A percentile compares a stretch with the other conserved stretches of the same genome.
phyloP scores from a whole-genome alignment of 345 rosid species.

The Aquilaria yunnanensis region DNA sequence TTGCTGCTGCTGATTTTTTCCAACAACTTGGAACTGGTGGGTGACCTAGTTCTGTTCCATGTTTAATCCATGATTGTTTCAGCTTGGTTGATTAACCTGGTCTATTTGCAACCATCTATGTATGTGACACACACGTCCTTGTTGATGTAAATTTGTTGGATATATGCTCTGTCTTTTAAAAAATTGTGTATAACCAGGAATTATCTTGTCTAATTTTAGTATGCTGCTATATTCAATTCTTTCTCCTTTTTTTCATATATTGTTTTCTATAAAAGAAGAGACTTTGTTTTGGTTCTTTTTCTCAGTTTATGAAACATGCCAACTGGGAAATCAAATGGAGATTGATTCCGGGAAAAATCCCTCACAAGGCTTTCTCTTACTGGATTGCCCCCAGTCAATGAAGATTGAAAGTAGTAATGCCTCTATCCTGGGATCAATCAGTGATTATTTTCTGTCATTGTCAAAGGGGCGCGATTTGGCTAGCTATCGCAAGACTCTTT shows the following conservation, averaged over 20 bases:
- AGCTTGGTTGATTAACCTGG: too few relatives aligned
- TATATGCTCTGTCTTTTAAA: too few relatives aligned
- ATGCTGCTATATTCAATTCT: neutral
- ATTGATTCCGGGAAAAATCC: constrained; percentile 61
- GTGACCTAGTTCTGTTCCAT: constrained; percentile 6
- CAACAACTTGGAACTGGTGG: constrained; percentile 96
- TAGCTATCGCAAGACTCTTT: constrained; percentile 91
- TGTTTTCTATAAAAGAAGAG: too few relatives aligned
- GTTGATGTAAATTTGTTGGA: too few relatives aligned
- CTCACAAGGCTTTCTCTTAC: constrained; percentile 75
- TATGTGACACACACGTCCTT: too few relatives aligned
- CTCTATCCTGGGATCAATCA: constrained; percentile 93
- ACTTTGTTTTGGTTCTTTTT: neutral
- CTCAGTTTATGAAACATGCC: constrained; percentile 90
- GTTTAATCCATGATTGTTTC: too few relatives aligned
- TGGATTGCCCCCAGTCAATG: constrained; percentile 98
- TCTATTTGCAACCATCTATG: too few relatives aligned
- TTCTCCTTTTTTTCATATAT: constrained; percentile 1
- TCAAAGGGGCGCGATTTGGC: constrained; percentile 97
- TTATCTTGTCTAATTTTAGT: neutral
- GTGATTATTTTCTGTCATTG: constrained; percentile 93
- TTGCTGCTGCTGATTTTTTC: constrained; percentile 91
- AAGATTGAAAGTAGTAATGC: constrained; percentile 91
- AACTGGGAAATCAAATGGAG: constrained; percentile 91
- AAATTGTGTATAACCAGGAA: too few relatives aligned